phyloP scores from a whole-genome alignment of 257 asterid species.

The Lavandula angustifolia region DNA sequence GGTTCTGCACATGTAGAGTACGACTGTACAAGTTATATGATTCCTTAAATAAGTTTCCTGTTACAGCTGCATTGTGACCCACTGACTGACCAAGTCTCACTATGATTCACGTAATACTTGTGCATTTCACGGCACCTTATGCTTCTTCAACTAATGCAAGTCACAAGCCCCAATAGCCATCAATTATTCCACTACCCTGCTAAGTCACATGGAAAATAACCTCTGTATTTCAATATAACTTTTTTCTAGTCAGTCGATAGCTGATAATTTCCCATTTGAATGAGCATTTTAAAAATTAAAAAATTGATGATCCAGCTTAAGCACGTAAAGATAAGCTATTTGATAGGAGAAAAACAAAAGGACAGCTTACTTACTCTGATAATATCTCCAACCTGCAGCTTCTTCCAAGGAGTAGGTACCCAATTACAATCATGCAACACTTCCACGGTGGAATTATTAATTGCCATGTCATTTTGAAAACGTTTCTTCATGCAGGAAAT shows the following conservation, averaged over 20 bases:
- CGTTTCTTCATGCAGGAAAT: constrained; percentile 72
- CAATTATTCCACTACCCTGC: constrained; percentile 5
- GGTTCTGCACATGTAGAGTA: constrained; percentile 17
- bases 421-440: constrained; percentile 78
- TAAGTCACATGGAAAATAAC: constrained; percentile 16
- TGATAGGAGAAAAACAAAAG: constrained; percentile 27
- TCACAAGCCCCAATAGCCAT: constrained; percentile 9
- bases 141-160: constrained; percentile 18
- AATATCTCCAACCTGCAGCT: constrained; percentile 97
- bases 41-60: not conserved
- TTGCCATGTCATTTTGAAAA: constrained; percentile 88
- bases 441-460: constrained; percentile 80
- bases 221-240: not conserved
- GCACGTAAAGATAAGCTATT: constrained; percentile 16
- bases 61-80: not conserved
- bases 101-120: not conserved
- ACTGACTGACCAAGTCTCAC: not conserved
- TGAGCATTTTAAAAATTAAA: constrained; percentile 3
- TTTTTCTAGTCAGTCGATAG: constrained; percentile 16
- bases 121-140: constrained; percentile 14
- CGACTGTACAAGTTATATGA: not conserved
- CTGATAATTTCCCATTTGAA: constrained; percentile 15
- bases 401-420: constrained; percentile 92
- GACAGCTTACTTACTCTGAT: constrained; percentile 59
- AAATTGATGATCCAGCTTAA: constrained; percentile 4